A percentile compares a stretch with the other conserved stretches of the same genome.
These are phyloP conservation scores for Penicillium odoratum DNA, from an alignment of 495 filamentous ascomycete species.

Conservation along the genomic window DNA sequence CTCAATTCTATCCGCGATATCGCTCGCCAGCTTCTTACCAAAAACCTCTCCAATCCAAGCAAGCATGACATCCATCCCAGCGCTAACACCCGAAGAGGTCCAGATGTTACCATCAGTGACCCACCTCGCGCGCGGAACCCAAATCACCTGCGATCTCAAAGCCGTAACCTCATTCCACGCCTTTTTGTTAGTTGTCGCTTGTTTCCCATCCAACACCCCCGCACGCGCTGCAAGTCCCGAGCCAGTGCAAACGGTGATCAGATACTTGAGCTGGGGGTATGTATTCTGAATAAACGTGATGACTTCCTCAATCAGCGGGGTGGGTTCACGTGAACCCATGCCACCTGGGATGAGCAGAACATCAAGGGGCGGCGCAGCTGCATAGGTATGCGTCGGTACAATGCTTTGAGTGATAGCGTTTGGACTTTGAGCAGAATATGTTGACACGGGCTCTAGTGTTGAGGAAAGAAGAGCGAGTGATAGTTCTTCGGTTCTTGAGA, in stretches of 20 bases:
- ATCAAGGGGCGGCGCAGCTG: slow-evolving; percentile 45
- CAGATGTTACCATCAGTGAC: slow-evolving; percentile 65
- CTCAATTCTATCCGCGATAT: slow-evolving; percentile 19
- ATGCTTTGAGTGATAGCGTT: slow-evolving; percentile 41
- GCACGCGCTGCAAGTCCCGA: slow-evolving; percentile 49
- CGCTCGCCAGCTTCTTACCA: slow-evolving; percentile 16
- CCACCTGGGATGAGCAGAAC: slow-evolving; percentile 70
- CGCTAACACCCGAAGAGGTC: slow-evolving; percentile 61
- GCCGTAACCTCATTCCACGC: slow-evolving; percentile 28
- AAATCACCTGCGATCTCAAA: slow-evolving; percentile 49
- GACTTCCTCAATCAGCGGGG: slow-evolving; percentile 22
- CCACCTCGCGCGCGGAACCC: slow-evolving; percentile 65
- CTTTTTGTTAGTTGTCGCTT: slow-evolving; percentile 55
- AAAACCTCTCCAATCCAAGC: slow-evolving; percentile 28
- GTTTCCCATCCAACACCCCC: slow-evolving; percentile 57
- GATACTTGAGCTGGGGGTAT: slow-evolving; percentile 50
- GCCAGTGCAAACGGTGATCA: slow-evolving; percentile 66
- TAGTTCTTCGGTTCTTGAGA: slow-evolving; percentile 43
- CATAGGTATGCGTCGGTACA: slow-evolving; percentile 64
- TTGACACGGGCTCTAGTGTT: slow-evolving; percentile 54
- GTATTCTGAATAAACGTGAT: slow-evolving; percentile 46
- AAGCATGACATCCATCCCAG: slow-evolving; percentile 63
- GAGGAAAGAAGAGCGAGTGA: slow-evolving; percentile 51
- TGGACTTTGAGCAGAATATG: slow-evolving; percentile 20
- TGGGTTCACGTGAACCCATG: slow-evolving; percentile 42